These are phyloP conservation scores for Huntiella bhutanensis DNA, from an alignment of 2,329 filamentous ascomycete species.

Conservation along the genomic window DNA sequence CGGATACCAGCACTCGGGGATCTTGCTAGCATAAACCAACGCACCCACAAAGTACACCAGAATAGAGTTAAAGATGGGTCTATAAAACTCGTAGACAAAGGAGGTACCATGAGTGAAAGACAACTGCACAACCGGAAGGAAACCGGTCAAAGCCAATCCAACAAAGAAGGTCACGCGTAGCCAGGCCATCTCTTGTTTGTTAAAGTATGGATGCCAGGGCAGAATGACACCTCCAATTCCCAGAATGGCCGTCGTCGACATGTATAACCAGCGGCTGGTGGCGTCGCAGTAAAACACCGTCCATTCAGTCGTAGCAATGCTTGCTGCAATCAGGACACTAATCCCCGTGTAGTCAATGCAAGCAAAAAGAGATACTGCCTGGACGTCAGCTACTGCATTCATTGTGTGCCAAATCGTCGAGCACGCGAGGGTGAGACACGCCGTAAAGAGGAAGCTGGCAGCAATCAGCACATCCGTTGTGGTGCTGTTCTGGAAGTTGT, in stretches of 20 bases:
- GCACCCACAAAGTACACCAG: slow-evolving; percentile 74
- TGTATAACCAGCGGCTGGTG: slow-evolving; percentile 67
- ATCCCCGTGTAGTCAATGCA: slow-evolving; percentile 98
- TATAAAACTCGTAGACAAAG: slow-evolving; percentile 81
- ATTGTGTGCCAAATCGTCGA: slow-evolving; percentile 97
- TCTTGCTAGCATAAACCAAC: slow-evolving; percentile 71
- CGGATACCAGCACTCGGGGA: slow-evolving; percentile 83
- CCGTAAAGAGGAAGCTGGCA: slow-evolving; percentile 87
- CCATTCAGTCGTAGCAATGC: slow-evolving; percentile 96
- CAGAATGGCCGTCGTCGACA: slow-evolving; percentile 59
- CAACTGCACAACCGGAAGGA: slow-evolving; percentile 74
- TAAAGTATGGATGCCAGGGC: slow-evolving; percentile 93
- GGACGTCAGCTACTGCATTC: slow-evolving; percentile 84
- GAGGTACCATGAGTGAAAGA: slow-evolving; percentile 54
- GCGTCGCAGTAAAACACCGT: slow-evolving; percentile 98
- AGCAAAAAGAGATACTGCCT: slow-evolving; percentile 81
- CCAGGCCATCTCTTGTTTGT: slow-evolving; percentile 83
- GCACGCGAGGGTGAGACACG: slow-evolving; percentile 86
- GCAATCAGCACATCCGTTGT: slow-evolving; percentile 82
- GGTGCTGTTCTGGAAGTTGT: slow-evolving; percentile 71
- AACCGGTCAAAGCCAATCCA: slow-evolving; percentile 69
- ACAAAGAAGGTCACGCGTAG: slow-evolving; percentile 81
- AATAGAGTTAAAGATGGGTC: slow-evolving; percentile 67
- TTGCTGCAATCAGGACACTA: slow-evolving; percentile 80
- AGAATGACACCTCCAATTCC: slow-evolving; percentile 77